Evolutionary conservation across 2,329 filamentous ascomycete genomes (phyloP), one percentile per base, ranked within the genome.

Genomic region (Paecilomyces sp.): DNA sequence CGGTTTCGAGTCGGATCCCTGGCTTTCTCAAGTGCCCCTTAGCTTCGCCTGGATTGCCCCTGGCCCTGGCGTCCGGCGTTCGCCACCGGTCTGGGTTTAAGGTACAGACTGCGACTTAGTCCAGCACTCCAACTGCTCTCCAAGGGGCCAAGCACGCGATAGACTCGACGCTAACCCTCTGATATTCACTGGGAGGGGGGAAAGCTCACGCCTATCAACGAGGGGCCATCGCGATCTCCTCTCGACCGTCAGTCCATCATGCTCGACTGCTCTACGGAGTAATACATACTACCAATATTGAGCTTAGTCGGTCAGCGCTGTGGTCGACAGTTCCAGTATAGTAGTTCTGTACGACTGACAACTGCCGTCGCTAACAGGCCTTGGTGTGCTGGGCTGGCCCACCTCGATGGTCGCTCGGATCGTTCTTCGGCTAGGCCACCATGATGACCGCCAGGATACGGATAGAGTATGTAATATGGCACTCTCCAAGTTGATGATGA

Each of bases 1-100:
- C 41, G 22, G 51, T 53, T 53, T 53, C 51, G 51, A 53, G 51
- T 53, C n/a, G 51, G 51, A 53, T 53, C 51, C 51, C 51, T 53
- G 51, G 15, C 1, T 24, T 22, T 18, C 41, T 18, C n/a, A 47
- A 47, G 18, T 13, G 41, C 5, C 41, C 41, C 7, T 47, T 47
- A 47, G 51, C 25, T 53, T 33, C 31, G 31, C 7, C 51, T 25
- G 51, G 51, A 22, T 30, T 53, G 51, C 51, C 51, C 51, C 51
- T 53, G 51, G 51, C 51, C 51, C 51, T 53, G 51, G 51, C 24
- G 51, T 53, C 24, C 51, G 51, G 51, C 51, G 24, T 15, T 53
- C 28, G 51, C 51, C 51, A 53, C 51, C 51, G 22, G 25, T 25
- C 51, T 53, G 24, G 51, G 41, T 47, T 47, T 53, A 53, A 53